Evolutionary conservation across 2,329 filamentous ascomycete genomes (phyloP), one percentile per base, ranked within the genome.

Genomic region (Trichoderma oligosporum): DNA sequence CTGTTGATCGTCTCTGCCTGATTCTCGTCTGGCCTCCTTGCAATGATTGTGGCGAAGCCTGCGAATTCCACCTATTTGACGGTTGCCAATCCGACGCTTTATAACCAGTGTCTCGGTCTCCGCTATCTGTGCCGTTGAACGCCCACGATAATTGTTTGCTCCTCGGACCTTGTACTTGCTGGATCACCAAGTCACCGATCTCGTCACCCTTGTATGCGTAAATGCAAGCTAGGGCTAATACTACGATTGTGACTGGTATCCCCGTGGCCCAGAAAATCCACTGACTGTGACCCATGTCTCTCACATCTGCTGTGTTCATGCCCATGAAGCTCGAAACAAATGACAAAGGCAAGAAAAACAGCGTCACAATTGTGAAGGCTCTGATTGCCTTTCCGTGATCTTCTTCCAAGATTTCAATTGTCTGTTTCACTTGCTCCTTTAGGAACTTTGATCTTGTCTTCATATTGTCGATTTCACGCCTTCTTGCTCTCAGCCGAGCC

Each of bases 221-320:
- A 9, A 63, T 35, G 14, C 60, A 63, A 2, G 63, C 70, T 7
- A 67, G 22, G 1, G 63, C 44, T 44, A 72, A 60, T 20, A 71
- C 65, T 1, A 63, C 49, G 1, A 68, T 54, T 0, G 75, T 77
- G 1, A 76, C 65, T 1, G 74, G 73, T 4, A 77, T 45, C 0
- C 73, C 72, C 0, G 67, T 67, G 2, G 66, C 68, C 75, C 75
- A 78, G 62, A 74, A 77, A 3, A 71, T 62, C 65, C 68, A 70
- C 61, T 76, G 73, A 8, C 65, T 67, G 1, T 65, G 59, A 4
- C 70, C 63, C 63, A 73, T 73, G 57, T 77, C 68, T 18, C 74
- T 68, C 6, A 77, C 66, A 60, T 76, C 76, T 18, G 66, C 65
- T 3, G 74, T 75, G 62, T 77, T 78, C 72, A 77, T 77, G 22